Evolutionary conservation across 1,284 basidiomycete species (phyloP), one percentile per base, ranked within the genome.

Genomic region (Leccinum huronense): DNA sequence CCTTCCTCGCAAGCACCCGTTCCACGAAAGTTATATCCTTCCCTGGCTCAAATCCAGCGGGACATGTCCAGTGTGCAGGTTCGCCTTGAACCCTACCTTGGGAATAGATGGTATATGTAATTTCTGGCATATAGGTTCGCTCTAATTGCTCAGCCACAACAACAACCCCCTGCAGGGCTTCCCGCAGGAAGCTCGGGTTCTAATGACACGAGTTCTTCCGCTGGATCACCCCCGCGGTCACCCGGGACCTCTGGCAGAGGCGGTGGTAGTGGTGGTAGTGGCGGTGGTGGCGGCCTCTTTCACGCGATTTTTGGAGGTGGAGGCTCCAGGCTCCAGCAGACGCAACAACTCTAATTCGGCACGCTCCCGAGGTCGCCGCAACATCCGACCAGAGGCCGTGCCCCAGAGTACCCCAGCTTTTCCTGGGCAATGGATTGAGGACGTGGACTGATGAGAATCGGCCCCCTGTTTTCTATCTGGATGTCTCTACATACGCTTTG

Each of bases 1-100:
- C 1, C 79, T 94, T 19, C 91, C 91, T 3, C 94, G 92, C 80
- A 84, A 86, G 66, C 91, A 93, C 72, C 83, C 89, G 4, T 94
- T 93, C 78, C 92, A 94, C 70, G 84, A 90, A 69, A 83, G 85
- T 16, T 94, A 93, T 71, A 93, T 94, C 67, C 67, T 88, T 19
- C 91, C 90, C 0, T 94, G 92, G 92, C 78, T 94, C 30, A 91
- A 89, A 71, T 88, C 87, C 1, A 91, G 88, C 66, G 92, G 88
- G 3, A 94, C 92, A 45, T 94, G 92, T 77, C 92, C 92, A 40
- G 90, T 93, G 11, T 94, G 92, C 80, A 83, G 91, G 86, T 90
- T 73, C 40, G 84, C 16, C 27, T 57, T 57, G 2, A 54, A 14
- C 8, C 0, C 42, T 45, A 45, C 42, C n/a, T 45, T n/a, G 40